Base-by-base conservation (phyloP, 331 rosid genomes). In the Malus hybrid region DNA sequence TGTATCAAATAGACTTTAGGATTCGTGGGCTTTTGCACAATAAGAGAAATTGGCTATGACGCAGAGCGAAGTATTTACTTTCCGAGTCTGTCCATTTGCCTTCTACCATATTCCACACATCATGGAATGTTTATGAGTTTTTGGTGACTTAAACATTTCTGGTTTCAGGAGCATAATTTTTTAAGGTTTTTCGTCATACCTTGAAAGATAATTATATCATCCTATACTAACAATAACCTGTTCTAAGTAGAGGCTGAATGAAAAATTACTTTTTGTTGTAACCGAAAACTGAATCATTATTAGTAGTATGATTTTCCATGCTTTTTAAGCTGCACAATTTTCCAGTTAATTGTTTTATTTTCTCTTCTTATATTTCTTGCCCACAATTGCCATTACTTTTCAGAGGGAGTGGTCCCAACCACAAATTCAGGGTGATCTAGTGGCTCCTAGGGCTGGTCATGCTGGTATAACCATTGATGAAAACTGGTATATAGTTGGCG, bases 381-480 rank as follows among this genome's bases (percentile, higher is more conserved):
- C 66, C 73, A 74, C 74, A 48, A 80, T 65, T 80, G 75, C n/a
- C 78, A 68, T 73, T 39, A 60, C 85, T 75, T 73, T 80, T 81
- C 90, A 90, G 99, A 80, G 85, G 97, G 97, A 94, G 79, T 94
- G 99, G 99, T 94, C 99, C 63, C 96, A 87, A 77, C 97, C 99
- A 62, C 86, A 89, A 84, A 63, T 84, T 80, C 90, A 88, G 82
- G 97, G 98, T 78, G 97, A 92, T 78, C 79, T 89, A 73, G 92
- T 86, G 73, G 77, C 88, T 82, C 90, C 97, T 52, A 86, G 99
- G 84, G 99, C 97, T 71, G 99, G 97, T 65, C 99, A 94, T 84
- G 88, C 97, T 79, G 97, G 99, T 76, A 71, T 89, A 76, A 78
- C 88, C 77, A 79, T 94, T 74, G 90, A 78, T 76, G 97, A 85